Base-by-base conservation (phyloP, 208 protist species). In the Zelonia costaricensis region DNA sequence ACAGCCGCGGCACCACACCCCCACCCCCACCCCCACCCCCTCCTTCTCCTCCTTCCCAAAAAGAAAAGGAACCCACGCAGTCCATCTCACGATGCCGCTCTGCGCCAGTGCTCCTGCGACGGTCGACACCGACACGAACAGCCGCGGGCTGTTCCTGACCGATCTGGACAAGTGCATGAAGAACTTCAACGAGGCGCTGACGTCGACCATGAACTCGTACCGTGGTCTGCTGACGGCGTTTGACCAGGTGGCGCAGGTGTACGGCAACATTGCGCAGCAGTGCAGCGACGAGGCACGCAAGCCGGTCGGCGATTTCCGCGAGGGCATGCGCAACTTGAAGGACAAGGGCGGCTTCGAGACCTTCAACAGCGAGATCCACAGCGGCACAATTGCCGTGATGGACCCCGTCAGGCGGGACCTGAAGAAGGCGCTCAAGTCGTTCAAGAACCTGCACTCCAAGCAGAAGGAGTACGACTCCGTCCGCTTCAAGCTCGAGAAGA, bases 281-380 rank as follows among this genome's bases (percentile, higher is more conserved):
- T 80, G 42, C 51, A 58, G 68, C 28, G 36, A 45, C 12, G 47
- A 62, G 20, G 75, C 67, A 25, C 48, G 64, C 40, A 39, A 52
- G 23, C 58, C 53, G 36, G 53, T 84, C 1, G 44, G 58, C 33
- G 68, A 72, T 39, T 82, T 90, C 54, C 63, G 65, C 46, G 56
- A 80, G 10, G 80, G 69, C 28, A 86, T 90, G 78, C 48, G 73
- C 16, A 76, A 82, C 1, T 35, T 93, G 28, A 82, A 85, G 68
- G 81, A 93, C 51, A 78, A 69, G 42, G 68, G 66, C 8, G 59
- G 64, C 13, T 82, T 86, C 31, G 57, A 75, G n/a, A 66, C 64
- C 33, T 81, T 88, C 67, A 82, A 88, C 66, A 49, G n/a, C 22
- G 82, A 87, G 47, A 70, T 91, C 15, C 67, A 70, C 67, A 31